Evolutionary conservation across 768 basidiomycete species (phyloP), one percentile per base, ranked within the genome.

Genomic region (Hygrophorus russula): DNA sequence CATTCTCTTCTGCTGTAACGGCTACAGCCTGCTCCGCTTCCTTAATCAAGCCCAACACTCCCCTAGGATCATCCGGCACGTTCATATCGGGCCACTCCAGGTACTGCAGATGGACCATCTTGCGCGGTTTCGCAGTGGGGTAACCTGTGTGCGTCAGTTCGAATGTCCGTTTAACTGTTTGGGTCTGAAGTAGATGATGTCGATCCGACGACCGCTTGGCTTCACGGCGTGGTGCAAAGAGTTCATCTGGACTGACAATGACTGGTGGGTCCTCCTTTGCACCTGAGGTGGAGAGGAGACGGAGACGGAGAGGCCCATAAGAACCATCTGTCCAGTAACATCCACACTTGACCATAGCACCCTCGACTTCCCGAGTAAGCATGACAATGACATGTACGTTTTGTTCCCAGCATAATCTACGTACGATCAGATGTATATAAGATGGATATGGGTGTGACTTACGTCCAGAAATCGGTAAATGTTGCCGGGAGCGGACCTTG

Each of bases 21-120:
- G 24, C 24, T 7, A 24, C 24, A 0, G 65, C 70, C 39, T 59
- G 57, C 13, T 69, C 80, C n/a, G 90, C 82, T 48, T 80, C 78
- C 46, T 68, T 71, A 42, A 96, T 74, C 17, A 98, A 71, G 11
- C 71, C 66, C 33, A 96, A 62, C 14, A 97, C 66, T 5, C 80
- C 82, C 5, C 74, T 65, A 0, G 93, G 80, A 46, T 89, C 79
- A 10, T 82, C 78, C 0, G 94, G 94, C 10, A 98, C 90, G 57
- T 92, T 92, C 68, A 97, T 83, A 54, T 98, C 94, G 2, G 93
- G 90, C 94, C 94, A 98, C 31, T 84, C 82, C 31, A 93, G 71
- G 56, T 91, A 97, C 59, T 98, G 94, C 41, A 97, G 64, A 54
- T 98, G 94, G 0, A 82, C 71, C 12, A 98, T 70, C 45, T 62